Percentiles rank a stretch among this genome's conserved stretches.
Evolutionary conservation across 164 flowering plant species (phyloP).

Genomic region (Akebia trifoliata): DNA sequence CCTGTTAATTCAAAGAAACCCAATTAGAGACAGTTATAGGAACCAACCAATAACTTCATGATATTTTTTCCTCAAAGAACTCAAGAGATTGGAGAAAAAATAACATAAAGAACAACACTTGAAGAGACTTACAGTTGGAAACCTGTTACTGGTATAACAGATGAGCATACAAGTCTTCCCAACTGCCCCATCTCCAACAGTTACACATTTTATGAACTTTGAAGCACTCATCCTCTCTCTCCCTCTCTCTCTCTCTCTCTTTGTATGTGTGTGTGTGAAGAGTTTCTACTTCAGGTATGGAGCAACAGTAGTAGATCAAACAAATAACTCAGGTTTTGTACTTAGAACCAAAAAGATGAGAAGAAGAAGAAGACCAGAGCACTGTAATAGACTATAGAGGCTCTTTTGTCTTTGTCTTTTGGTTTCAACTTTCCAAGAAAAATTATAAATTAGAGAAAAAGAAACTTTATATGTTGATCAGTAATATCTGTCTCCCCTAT

Average conservation of each 20-base stretch:
- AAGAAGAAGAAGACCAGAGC: no score
- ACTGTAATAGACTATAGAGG: no score
- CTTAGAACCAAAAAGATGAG: no score
- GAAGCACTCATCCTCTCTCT: slow-evolving; percentile 72
- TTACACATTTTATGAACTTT: slow-evolving; percentile 95
- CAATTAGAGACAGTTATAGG: neutral
- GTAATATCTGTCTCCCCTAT: no score
- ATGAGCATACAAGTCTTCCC: slow-evolving; percentile 98
- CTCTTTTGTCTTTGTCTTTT: no score
- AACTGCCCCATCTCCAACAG: slow-evolving; percentile 99
- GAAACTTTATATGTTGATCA: no score
- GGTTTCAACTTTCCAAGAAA: no score
- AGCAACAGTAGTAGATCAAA: no score
- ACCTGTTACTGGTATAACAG: slow-evolving; percentile 96
- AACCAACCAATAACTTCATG: neutral
- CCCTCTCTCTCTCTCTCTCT: neutral
- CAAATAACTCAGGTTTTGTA: no score
- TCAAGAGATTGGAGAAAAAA: neutral
- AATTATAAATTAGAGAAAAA: no score
- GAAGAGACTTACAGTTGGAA: slow-evolving; percentile 68
- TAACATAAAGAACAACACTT: neutral
- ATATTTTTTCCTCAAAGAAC: neutral
- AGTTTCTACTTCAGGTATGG: no score
- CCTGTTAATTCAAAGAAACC: slow-evolving; percentile 40
- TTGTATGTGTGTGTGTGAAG: no score